These are phyloP conservation scores for Vigna reflexopilosa DNA, from an alignment of 306 rosid species.

Conservation along the genomic window DNA sequence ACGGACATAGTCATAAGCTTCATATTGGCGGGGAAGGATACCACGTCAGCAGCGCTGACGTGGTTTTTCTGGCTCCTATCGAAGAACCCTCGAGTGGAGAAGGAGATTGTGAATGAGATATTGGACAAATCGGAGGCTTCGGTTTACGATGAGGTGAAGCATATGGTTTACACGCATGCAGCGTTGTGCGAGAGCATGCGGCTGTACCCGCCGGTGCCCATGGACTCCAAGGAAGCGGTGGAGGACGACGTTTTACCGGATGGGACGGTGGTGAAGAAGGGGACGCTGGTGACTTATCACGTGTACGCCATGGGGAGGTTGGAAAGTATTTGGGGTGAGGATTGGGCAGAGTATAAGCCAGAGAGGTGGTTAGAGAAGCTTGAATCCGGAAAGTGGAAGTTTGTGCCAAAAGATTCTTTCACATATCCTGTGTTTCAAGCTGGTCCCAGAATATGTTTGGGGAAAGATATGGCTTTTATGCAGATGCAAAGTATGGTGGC, in stretches of 20 bases:
- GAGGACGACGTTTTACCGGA: constrained; percentile 70
- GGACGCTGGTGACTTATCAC: constrained; percentile 61
- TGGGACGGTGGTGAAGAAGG: constrained; percentile 74
- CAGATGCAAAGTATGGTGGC: constrained; percentile 78
- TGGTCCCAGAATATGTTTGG: constrained; percentile 82
- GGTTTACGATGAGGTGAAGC: constrained; percentile 59
- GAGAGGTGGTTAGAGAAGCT: constrained; percentile 69
- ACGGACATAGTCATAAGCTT: constrained; percentile 76
- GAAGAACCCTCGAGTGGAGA: constrained; percentile 58
- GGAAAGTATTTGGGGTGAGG: constrained; percentile 62
- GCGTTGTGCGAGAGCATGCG: constrained; percentile 87
- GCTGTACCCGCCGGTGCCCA: constrained; percentile 73
- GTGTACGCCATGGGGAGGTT: constrained; percentile 75
- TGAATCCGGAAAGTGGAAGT: constrained; percentile 50
- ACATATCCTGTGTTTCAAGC: constrained; percentile 78
- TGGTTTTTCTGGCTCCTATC: constrained; percentile 77
- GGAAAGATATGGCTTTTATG: constrained; percentile 89
- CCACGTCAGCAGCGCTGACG: constrained; percentile 67
- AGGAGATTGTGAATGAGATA: constrained; percentile 56
- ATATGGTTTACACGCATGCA: constrained; percentile 78
- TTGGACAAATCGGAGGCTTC: constrained; percentile 11
- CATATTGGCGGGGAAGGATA: constrained; percentile 68
- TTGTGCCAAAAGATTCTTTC: constrained; percentile 59
- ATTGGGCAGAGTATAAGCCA: constrained; percentile 73
- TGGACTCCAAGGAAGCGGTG: constrained; percentile 54